Percentiles rank a stretch among this genome's conserved stretches.
Evolutionary conservation across 1,139 yeast species (phyloP).

Genomic region (Candida tetrigidarum): DNA sequence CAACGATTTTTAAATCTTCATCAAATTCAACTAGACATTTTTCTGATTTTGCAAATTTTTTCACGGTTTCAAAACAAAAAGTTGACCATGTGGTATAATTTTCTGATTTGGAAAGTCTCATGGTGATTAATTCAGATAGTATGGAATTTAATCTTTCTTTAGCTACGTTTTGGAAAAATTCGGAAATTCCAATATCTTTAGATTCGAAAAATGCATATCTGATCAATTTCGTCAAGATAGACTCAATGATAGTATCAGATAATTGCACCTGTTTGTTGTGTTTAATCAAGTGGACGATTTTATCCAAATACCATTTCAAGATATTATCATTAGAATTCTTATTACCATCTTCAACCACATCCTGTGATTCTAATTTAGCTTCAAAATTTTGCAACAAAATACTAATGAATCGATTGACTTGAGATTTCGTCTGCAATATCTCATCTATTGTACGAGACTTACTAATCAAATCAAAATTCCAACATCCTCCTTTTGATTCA

Average conservation of each 20-base stretch:
- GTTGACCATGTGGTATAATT: conserved; percentile 65
- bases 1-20: conserved; percentile 53
- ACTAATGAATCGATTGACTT: conserved; percentile 11
- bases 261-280: conserved; percentile 31
- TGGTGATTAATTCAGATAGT: conserved; percentile 58
- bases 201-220: conserved; percentile 57
- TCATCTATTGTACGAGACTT: conserved; percentile 69
- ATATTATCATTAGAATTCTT: conserved; percentile 43
- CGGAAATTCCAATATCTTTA: conserved; percentile 33
- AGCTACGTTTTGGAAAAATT: conserved; percentile 30
- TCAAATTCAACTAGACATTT: conserved; percentile 51
- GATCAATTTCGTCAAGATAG: conserved; percentile 55
- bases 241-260: conserved; percentile 33
- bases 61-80: conserved; percentile 37
- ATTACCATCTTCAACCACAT: conserved; percentile 16
- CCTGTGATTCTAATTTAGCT: conserved; percentile 27
- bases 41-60: conserved; percentile 26
- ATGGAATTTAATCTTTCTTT: conserved; percentile 69
- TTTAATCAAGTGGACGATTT: conserved; percentile 60
- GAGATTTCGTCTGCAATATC: conserved; percentile 39
- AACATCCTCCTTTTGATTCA: conserved; percentile 58
- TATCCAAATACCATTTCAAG: conserved; percentile 72
- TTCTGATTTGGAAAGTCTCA: conserved; percentile 34
- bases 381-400: conserved; percentile 21
- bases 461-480: conserved; percentile 79